phyloP scores from a whole-genome alignment of 2,329 filamentous ascomycete species.

The Dactylellina cionopaga region DNA sequence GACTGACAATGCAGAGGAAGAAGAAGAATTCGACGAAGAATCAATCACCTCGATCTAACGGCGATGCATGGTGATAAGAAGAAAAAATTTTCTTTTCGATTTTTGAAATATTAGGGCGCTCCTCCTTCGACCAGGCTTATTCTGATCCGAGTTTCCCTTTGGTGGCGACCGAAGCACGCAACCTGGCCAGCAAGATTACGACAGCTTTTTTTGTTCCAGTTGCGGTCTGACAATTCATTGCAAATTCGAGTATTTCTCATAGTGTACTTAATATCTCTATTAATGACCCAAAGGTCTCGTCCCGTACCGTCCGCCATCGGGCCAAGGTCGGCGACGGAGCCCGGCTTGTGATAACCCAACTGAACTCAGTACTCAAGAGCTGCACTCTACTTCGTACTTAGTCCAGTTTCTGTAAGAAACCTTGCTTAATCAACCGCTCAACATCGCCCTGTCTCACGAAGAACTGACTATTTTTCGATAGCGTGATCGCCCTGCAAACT shows the following conservation, averaged over 20 bases:
- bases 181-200: slow-evolving; percentile 2
- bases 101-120: slow-evolving; percentile 11
- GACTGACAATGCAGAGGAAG: slow-evolving; percentile 15
- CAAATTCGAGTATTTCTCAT: too few species aligned
- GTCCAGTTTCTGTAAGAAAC: slow-evolving; percentile 88
- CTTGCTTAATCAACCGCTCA: slow-evolving; percentile 90
- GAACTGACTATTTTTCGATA: slow-evolving; percentile 98
- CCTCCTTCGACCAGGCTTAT: slow-evolving; percentile 1
- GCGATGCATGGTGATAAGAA: neutral
- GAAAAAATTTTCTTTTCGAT: slow-evolving; percentile 15
- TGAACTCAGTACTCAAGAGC: neutral
- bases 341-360: neutral
- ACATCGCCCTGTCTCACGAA: slow-evolving; percentile 96
- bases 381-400: slow-evolving; percentile 60
- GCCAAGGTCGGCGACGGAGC: slow-evolving; percentile 12
- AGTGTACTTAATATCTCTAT: too few species aligned
- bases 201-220: neutral
- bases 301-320: slow-evolving; percentile 10
- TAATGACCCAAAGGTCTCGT: neutral
- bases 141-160: neutral
- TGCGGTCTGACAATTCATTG: too few species aligned
- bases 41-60: too few species aligned
- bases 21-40: too few species aligned
- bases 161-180: slow-evolving; percentile 9
- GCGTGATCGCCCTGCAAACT: slow-evolving; percentile 78